Conservation (phyloP, 1,139 yeast genomes). For the Zygosaccharomyces pseudobailii region DNA sequence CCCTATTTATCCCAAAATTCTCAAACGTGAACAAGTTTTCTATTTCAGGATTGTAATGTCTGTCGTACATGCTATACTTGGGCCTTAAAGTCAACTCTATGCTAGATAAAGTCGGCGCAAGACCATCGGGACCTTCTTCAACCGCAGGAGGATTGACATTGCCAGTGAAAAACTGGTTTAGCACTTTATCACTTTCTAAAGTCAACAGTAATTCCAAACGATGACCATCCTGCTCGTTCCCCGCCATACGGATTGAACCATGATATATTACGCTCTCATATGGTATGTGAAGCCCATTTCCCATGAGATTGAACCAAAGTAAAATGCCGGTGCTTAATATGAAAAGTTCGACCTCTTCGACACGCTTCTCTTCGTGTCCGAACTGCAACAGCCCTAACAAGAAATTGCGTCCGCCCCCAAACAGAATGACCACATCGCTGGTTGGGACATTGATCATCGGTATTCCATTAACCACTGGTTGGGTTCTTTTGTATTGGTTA, state of each 20-base stretch:
- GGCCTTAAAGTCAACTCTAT: conserved; percentile 36
- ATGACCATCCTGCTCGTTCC: conserved; percentile 24
- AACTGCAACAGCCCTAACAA: conserved; percentile 18
- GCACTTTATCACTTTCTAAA: conserved; percentile 25
- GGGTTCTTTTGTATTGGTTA: conserved; percentile 29
- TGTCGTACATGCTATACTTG: conserved; percentile 34
- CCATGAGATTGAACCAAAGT: conserved; percentile 36
- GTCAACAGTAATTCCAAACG: conserved; percentile 26
- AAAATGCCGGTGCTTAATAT: conserved; percentile 35
- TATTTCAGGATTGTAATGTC: conserved; percentile 34
- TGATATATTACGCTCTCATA: conserved; percentile 35
- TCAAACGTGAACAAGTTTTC: conserved; percentile 37
- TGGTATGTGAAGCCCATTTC: conserved; percentile 36
- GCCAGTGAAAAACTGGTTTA: conserved; percentile 22
- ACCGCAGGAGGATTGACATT: conserved; percentile 5
- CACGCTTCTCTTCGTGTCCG: conserved; percentile 10
- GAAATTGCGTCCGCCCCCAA: conserved; percentile 41
- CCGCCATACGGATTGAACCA: conserved; percentile 24
- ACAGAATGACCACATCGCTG: conserved; percentile 34
- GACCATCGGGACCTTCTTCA: not conserved
- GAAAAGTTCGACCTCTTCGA: conserved; percentile 35
- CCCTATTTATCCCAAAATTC: conserved; percentile 38
- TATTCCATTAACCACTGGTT: conserved; percentile 24
- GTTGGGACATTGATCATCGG: conserved; percentile 14
- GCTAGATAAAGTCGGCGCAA: conserved; percentile 16